These are phyloP conservation scores for Adansonia grandidieri DNA, from an alignment of 441 rosid genomes.

Conservation along the genomic window DNA sequence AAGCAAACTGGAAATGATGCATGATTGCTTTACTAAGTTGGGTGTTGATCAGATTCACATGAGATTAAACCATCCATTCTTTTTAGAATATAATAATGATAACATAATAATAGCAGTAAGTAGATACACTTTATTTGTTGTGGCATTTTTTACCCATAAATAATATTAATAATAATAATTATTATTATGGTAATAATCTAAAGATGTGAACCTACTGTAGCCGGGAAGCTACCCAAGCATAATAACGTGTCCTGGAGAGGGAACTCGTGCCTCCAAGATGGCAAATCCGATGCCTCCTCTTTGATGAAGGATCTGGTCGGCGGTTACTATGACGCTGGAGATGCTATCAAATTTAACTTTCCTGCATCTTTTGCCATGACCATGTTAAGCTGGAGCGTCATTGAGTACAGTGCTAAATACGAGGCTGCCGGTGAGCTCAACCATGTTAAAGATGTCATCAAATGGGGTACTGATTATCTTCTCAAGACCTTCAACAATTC, in stretches of 20 bases:
- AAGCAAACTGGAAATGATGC: not conserved
- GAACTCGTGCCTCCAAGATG: conserved; percentile 71
- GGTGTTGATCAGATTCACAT: not conserved
- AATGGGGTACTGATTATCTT: conserved; percentile 76
- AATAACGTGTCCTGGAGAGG: conserved; percentile 89
- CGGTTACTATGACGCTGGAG: conserved; percentile 92
- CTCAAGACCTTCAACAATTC: conserved; percentile 76
- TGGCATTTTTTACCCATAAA: not conserved
- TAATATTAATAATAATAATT: not conserved
- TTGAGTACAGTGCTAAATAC: conserved; percentile 85
- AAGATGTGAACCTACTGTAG: conserved; percentile 39
- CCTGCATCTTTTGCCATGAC: conserved; percentile 84
- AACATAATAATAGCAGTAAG: not conserved
- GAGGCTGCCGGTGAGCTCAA: conserved; percentile 83
- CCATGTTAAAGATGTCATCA: conserved; percentile 73
- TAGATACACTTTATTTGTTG: not conserved
- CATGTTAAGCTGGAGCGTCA: conserved; percentile 97
- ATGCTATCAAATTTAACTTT: conserved; percentile 85
- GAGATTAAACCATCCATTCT: not conserved
- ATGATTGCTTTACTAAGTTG: not conserved
- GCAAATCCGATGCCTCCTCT: conserved; percentile 49
- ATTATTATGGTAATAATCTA: not conserved
- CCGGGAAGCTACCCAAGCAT: conserved; percentile 76
- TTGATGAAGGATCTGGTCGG: conserved; percentile 66
- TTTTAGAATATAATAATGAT: not conserved